Evolutionary conservation across 768 basidiomycete genomes (phyloP).

Genomic region (Termitomyces sp.): DNA sequence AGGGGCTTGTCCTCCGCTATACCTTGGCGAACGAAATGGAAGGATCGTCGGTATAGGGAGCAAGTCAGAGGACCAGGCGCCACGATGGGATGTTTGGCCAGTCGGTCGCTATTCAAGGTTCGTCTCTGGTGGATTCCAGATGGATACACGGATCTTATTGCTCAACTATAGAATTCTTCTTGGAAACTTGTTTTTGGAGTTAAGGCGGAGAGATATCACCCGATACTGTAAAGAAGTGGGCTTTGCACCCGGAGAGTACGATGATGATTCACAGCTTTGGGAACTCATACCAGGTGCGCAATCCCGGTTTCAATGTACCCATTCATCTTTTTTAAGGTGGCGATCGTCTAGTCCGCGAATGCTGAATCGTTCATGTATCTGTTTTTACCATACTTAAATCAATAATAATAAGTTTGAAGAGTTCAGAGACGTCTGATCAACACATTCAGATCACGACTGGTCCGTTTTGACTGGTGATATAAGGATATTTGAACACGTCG

Average conservation of each 20-base stretch:
- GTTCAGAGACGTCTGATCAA: background rate
- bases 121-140: background rate
- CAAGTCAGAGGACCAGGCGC: constrained; percentile 4
- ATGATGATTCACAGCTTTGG: constrained; percentile 7
- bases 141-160: background rate
- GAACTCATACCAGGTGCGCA: constrained; percentile 2
- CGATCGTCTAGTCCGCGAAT: background rate
- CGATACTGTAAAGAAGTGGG: constrained; percentile 3
- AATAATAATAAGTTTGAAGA: background rate
- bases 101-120: constrained; percentile 7
- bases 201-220: background rate
- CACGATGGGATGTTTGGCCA: constrained; percentile 8
- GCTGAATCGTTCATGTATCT: background rate
- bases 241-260: constrained; percentile 7
- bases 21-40: constrained; percentile 5
- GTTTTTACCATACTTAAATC: background rate
- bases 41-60: constrained; percentile 1
- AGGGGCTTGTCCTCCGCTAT: background rate
- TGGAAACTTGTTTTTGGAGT: constrained; percentile 4
- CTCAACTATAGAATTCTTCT: background rate
- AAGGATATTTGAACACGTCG: too few species aligned
- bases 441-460: background rate
- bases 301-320: background rate
- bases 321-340: background rate
- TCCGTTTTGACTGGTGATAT: background rate